Conservation (phyloP, 768 basidiomycete genomes). For the Floccularia luteovirens region DNA sequence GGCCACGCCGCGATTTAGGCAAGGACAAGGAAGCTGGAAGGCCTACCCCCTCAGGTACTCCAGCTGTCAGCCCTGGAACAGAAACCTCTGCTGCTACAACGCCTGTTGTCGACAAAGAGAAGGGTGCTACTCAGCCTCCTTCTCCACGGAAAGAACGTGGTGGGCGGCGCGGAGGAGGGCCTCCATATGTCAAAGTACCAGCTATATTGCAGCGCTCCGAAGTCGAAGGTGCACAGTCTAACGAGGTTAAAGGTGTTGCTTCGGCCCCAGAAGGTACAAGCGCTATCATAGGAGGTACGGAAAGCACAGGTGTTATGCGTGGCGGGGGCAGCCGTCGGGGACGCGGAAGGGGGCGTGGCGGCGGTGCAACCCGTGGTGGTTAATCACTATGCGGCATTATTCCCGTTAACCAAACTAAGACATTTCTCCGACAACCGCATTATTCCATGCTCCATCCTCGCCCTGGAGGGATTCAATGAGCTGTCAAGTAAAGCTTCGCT, state of each 20-base stretch:
- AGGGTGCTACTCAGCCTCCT: constrained; percentile 3
- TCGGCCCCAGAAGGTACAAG: not conserved
- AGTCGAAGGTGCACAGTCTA: constrained; percentile 10
- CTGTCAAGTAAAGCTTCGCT: no score
- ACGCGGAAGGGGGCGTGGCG: constrained; percentile 11
- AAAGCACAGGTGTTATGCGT: constrained; percentile 4
- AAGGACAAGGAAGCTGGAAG: constrained; percentile 18
- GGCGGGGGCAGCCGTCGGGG: constrained; percentile 10
- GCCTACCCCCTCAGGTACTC: constrained; percentile 2
- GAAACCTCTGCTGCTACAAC: constrained; percentile 5
- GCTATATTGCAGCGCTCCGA: constrained; percentile 24
- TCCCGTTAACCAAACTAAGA: no score
- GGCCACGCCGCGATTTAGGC: constrained; percentile 13
- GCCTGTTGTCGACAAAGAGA: constrained; percentile 1
- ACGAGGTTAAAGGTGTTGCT: constrained; percentile 4
- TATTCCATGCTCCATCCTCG: no score
- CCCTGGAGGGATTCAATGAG: no score
- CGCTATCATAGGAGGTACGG: not conserved
- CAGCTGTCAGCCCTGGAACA: constrained; percentile 2
- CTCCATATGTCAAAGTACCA: constrained; percentile 14
- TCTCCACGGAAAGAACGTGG: constrained; percentile 10
- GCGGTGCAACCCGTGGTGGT: constrained; percentile 1
- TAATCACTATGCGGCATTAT: no score
- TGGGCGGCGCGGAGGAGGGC: constrained; percentile 4
- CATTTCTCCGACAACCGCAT: no score